Base-by-base conservation (phyloP, 768 basidiomycete species). In the Rhodotorula babjevae region DNA sequence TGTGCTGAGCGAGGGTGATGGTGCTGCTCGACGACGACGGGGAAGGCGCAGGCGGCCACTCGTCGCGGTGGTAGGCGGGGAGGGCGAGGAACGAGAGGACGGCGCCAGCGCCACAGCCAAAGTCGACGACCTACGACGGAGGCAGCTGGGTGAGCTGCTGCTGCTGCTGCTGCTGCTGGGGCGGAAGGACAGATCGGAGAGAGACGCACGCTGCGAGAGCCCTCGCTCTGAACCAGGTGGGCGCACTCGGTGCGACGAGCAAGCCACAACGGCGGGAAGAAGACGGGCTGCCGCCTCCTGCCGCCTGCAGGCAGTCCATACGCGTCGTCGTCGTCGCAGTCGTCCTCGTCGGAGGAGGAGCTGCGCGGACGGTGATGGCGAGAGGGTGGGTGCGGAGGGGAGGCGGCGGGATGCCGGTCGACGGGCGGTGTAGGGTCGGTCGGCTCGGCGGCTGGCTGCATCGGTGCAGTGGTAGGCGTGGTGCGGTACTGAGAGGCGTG, bases 31-130 rank as follows among this genome's bases (percentile, higher is more conserved):
- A 14, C 4, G 50, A 52, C 1, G 25, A 8, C 9, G 23, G 2
- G 50, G 9, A 12, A 12, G 25, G 6, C 3, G n/a, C 1, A 57
- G 84, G 29, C 52, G 50, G 67, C 1, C 79, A 86, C 79, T 56
- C 75, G n/a, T 82, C 73, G 36, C 88, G 85, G 86, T 89, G 89
- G 1, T 88, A 87, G 2, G 91, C 87, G 0, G 92, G 89, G 77
- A 90, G 87, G 74, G 86, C 86, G 19, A 94, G 86, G 18, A 87
- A 85, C 0, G 83, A 80, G 23, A 93, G 85, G 15, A 93, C 84
- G 52, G 87, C 83, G 31, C 92, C 92, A 80, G 90, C 87, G 53
- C 92, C 92, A 76, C 92, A 94, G 9, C 92, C 92, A 40, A 92
- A 83, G 77, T 94, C 92, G 61, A 92, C 82, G 14, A 93, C 84